Conservation (phyloP, 179 eudicot species). For the Pouteria campechiana region DNA sequence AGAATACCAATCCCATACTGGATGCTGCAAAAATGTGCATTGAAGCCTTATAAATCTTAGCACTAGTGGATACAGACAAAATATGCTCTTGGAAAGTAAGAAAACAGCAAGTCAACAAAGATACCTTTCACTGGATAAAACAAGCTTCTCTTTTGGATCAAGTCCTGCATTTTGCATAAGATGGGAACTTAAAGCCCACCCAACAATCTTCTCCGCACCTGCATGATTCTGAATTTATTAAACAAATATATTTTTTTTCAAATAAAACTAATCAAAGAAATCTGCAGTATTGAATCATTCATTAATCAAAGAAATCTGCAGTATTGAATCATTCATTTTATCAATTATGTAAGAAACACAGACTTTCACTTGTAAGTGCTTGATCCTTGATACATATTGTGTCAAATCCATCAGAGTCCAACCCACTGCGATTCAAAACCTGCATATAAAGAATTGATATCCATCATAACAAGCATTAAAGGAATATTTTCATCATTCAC, state of each 20-base stretch:
- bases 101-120: not conserved
- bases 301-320: not conserved
- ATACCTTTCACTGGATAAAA: slow-evolving; percentile 55
- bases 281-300: not conserved
- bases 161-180: slow-evolving; percentile 38
- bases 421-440: slow-evolving; percentile 50
- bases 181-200: slow-evolving; percentile 74
- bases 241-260: no score
- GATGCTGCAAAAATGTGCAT: slow-evolving; percentile 43
- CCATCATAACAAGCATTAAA: no score
- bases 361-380: slow-evolving; percentile 56
- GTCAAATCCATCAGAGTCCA: slow-evolving; percentile 64
- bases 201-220: slow-evolving; percentile 78
- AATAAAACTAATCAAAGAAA: no score
- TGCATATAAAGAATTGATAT: slow-evolving; percentile 14
- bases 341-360: slow-evolving; percentile 3
- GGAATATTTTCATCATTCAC: no score
- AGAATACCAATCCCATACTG: slow-evolving; percentile 51
- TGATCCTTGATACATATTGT: slow-evolving; percentile 53
- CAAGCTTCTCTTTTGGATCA: slow-evolving; percentile 32
- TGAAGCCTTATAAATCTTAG: not conserved
- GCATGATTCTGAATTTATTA: no score
- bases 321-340: no score
- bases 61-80: not conserved
- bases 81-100: not conserved